phyloP scores from a whole-genome alignment of 116 monocot species.

The Zostera marina region DNA sequence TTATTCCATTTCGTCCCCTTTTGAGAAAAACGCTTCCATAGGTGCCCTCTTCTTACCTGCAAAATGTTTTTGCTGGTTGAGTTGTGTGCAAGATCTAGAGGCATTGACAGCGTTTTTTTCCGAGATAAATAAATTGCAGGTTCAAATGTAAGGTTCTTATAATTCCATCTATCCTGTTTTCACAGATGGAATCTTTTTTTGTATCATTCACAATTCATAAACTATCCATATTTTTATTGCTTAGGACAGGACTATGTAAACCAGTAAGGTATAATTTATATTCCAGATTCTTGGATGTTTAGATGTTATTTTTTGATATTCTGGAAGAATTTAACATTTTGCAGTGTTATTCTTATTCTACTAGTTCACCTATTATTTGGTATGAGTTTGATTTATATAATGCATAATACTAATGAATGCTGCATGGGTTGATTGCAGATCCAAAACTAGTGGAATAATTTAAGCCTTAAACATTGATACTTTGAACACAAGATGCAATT shows the following conservation, averaged over 20 bases:
- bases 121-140: slow-evolving; percentile 27
- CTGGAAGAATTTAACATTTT: no score
- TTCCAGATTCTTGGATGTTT: no score
- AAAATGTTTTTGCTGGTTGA: background rate
- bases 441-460: no score
- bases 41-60: slow-evolving; percentile 7
- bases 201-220: background rate
- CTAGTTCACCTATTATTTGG: no score
- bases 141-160: background rate
- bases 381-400: no score
- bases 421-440: no score
- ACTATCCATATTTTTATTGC: background rate
- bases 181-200: background rate
- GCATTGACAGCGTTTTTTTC: slow-evolving; percentile 5
- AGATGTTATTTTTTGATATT: no score
- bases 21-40: slow-evolving; percentile 2
- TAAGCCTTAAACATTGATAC: no score
- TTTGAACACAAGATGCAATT: no score
- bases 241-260: background rate
- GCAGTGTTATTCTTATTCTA: no score
- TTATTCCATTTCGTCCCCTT: background rate
- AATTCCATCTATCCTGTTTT: background rate
- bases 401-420: no score
- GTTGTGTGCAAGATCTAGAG: slow-evolving; percentile 8
- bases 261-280: no score